A percentile compares a stretch with the other conserved stretches of the same genome.
These are phyloP conservation scores for Chiua virens DNA, from an alignment of 768 basidiomycete species.

Conservation along the genomic window DNA sequence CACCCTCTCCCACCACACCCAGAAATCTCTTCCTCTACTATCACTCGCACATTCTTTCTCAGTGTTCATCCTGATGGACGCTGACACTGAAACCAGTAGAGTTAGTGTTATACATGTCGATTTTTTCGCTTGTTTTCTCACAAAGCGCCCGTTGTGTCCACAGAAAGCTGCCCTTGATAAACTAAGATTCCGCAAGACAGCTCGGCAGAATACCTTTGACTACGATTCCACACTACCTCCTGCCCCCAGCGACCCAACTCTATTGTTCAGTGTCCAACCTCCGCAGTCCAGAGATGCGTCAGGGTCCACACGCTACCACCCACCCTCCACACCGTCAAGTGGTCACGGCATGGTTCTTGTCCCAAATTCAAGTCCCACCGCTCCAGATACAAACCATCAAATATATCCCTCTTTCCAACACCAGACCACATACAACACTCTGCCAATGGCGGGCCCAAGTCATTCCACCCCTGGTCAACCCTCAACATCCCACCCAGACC, in stretches of 20 bases:
- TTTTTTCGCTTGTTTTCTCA: conserved; percentile 30
- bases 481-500: conserved; percentile 42
- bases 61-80: conserved; percentile 47
- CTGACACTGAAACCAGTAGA: conserved; percentile 48
- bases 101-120: conserved; percentile 41
- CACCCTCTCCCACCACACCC: conserved; percentile 22
- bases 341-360: conserved; percentile 61
- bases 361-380: conserved; percentile 70
- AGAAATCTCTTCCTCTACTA: conserved; percentile 6
- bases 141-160: conserved; percentile 29
- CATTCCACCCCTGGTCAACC: conserved; percentile 37
- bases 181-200: conserved; percentile 49
- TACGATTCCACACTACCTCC: conserved; percentile 46
- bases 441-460: conserved; percentile 39
- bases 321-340: conserved; percentile 43
- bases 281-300: conserved; percentile 77
- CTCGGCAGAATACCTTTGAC: conserved; percentile 30
- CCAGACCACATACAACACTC: conserved; percentile 42
- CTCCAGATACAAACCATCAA: conserved; percentile 39
- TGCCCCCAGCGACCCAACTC: conserved; percentile 62
- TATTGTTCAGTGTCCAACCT: conserved; percentile 40
- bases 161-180: conserved; percentile 46
- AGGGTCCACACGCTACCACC: conserved; percentile 61
- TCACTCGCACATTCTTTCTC: conserved; percentile 18
- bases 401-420: conserved; percentile 42